Evolutionary conservation across 306 rosid species (phyloP), one percentile per base, ranked within the genome.

Genomic region (Abrus pulchellus): DNA sequence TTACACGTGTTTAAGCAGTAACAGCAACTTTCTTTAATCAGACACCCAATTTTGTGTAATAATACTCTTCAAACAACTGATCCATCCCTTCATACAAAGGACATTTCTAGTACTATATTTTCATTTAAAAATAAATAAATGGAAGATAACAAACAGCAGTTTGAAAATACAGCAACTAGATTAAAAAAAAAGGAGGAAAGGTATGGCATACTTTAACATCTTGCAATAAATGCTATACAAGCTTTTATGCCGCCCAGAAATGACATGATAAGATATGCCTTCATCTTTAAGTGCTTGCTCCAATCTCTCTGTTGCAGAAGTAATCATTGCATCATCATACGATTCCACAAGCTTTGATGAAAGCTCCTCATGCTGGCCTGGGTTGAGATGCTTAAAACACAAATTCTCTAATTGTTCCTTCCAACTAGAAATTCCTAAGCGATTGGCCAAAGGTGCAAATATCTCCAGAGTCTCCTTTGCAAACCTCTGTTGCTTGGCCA

Each of bases 391-490:
- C 90, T 92, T 96, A 72, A 93, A 93, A 84, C 98, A 96, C 69
- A 92, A 66, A 85, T 87, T 96, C 79, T 93, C 99, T 53, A 96
- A 86, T 64, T 88, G 92, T 71, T 89, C 98, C 88, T 96, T 96
- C 99, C 99, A 96, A 73, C 72, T 92, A 77, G 89, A 89, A 82
- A 96, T 93, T 84, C 99, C 99, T 7, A 96, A 84, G 41, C 99
- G 94, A 80, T 93, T 93, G 43, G 99, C 97, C 89, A 96, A 67
- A 48, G 99, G 99, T 20, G 91, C 90, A n/a, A 93, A 96, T 78
- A 96, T 96, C 94, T 96, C 99, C 90, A 93, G 82, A 38, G 99
- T 96, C 81, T 96, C 99, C 88, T 93, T 96, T 3, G 99, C 99
- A 84, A 96, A 93, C 79, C 98, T 89, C 78, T 90, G 94, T 72